Conservation (phyloP, 805 yeast genomes). For the Candida boidinii region DNA sequence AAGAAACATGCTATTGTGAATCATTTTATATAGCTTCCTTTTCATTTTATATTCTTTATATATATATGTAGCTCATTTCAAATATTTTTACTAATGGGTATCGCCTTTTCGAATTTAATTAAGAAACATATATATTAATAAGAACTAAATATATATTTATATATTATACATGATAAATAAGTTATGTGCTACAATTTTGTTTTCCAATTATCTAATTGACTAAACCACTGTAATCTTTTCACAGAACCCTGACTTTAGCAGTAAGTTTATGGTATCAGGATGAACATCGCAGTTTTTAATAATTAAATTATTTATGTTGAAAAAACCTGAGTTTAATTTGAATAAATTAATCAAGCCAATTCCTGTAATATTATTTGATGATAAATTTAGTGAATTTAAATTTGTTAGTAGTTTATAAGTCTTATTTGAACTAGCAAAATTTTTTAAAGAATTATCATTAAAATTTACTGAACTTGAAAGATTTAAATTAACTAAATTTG, state of each 20-base stretch:
- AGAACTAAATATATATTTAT: too few species aligned
- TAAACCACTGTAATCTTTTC: too few species aligned
- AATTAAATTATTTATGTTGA: slow-evolving; percentile 8
- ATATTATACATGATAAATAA: too few species aligned
- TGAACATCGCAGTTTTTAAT: slow-evolving; percentile 12
- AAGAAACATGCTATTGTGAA: too few species aligned
- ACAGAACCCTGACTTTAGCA: slow-evolving; percentile 9
- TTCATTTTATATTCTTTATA: too few species aligned
- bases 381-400: slow-evolving; percentile 10
- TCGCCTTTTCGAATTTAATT: too few species aligned
- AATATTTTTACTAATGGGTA: too few species aligned
- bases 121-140: too few species aligned
- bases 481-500: slow-evolving; percentile 8
- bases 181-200: too few species aligned
- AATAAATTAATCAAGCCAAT: slow-evolving; percentile 18
- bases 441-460: slow-evolving; percentile 11
- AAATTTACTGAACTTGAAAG: slow-evolving; percentile 12
- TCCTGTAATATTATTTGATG: slow-evolving; percentile 15
- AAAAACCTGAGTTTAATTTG: slow-evolving; percentile 8
- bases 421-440: slow-evolving; percentile 5
- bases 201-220: too few species aligned
- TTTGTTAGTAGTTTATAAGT: slow-evolving; percentile 1
- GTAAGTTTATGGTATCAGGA: slow-evolving; percentile 9
- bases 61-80: too few species aligned
- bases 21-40: too few species aligned